These are phyloP conservation scores for Talaromyces sp. DNA, from an alignment of 2,329 filamentous ascomycete genomes.

Conservation along the genomic window DNA sequence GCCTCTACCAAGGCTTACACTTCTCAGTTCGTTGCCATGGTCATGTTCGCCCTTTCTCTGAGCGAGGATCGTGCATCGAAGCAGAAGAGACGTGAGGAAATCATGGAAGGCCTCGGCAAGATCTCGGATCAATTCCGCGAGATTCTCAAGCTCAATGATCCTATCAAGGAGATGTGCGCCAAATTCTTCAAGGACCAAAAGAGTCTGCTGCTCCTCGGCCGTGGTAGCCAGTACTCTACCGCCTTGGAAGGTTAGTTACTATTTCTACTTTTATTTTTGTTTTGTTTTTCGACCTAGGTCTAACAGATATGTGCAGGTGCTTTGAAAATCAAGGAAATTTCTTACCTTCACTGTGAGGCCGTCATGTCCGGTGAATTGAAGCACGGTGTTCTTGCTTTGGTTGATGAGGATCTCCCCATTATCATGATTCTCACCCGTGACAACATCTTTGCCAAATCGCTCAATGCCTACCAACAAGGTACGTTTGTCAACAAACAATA, in stretches of 20 bases:
- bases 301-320: slow-evolving; percentile 51
- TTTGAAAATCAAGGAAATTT: slow-evolving; percentile 99
- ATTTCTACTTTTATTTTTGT: background rate
- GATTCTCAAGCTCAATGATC: slow-evolving; percentile 83
- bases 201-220: slow-evolving; percentile 85
- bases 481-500: slow-evolving; percentile 25
- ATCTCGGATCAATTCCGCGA: slow-evolving; percentile 89
- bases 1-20: slow-evolving; percentile 99
- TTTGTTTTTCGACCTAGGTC: slow-evolving; percentile 11
- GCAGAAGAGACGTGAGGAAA: slow-evolving; percentile 84
- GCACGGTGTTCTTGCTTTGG: slow-evolving; percentile 94
- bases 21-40: slow-evolving; percentile 98
- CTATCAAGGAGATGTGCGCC: slow-evolving; percentile 90
- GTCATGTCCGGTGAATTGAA: slow-evolving; percentile 99
- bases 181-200: slow-evolving; percentile 97
- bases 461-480: slow-evolving; percentile 98
- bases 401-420: slow-evolving; percentile 97
- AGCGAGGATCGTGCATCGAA: slow-evolving; percentile 97
- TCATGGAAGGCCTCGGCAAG: slow-evolving; percentile 86
- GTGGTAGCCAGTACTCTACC: slow-evolving; percentile 90
- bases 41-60: slow-evolving; percentile 97
- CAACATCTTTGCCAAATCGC: slow-evolving; percentile 94
- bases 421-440: slow-evolving; percentile 99
- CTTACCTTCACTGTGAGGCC: slow-evolving; percentile 97
- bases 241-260: slow-evolving; percentile 70